These are phyloP conservation scores for Metarhizium robertsii DNA, from an alignment of 2,329 filamentous ascomycete species.

Conservation along the genomic window DNA sequence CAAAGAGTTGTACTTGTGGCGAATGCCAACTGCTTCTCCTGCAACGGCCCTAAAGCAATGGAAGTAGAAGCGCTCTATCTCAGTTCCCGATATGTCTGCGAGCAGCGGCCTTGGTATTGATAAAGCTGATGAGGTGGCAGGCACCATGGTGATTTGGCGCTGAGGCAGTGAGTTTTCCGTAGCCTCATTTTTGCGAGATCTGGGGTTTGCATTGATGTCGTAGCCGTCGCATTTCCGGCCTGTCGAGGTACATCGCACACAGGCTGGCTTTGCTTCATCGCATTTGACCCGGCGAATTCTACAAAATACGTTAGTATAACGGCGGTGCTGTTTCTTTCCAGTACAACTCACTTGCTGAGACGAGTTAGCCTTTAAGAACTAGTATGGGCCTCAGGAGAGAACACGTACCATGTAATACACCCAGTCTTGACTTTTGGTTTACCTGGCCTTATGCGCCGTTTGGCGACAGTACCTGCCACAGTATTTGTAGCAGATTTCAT, in stretches of 20 bases:
- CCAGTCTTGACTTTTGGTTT: constrained; percentile 30
- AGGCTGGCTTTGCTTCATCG: constrained; percentile 24
- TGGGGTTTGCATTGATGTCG: constrained; percentile 9
- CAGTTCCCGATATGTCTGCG: constrained; percentile 25
- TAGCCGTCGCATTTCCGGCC: constrained; percentile 28
- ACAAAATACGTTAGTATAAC: not conserved
- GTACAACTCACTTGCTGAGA: constrained; percentile 12
- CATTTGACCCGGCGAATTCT: constrained; percentile 28
- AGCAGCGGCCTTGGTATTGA: constrained; percentile 20
- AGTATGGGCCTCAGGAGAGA: not conserved
- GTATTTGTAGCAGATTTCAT: not conserved
- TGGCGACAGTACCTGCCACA: not conserved
- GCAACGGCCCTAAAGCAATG: constrained; percentile 23
- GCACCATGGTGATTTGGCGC: not conserved
- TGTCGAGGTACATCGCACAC: constrained; percentile 23
- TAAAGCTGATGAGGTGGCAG: not conserved
- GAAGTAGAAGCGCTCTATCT: constrained; percentile 25
- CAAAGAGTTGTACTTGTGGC: constrained; percentile 16
- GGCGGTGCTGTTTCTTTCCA: constrained; percentile 3
- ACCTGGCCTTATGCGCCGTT: constrained; percentile 22
- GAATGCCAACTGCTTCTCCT: constrained; percentile 18
- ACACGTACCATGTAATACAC: constrained; percentile 29
- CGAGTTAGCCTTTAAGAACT: not conserved
- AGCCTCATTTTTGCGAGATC: not conserved
- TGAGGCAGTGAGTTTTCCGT: not conserved